A percentile compares a stretch with the other conserved stretches of the same genome.
Conservation (phyloP, 495 filamentous ascomycete genomes). For the Aspergillus cristatus region DNA sequence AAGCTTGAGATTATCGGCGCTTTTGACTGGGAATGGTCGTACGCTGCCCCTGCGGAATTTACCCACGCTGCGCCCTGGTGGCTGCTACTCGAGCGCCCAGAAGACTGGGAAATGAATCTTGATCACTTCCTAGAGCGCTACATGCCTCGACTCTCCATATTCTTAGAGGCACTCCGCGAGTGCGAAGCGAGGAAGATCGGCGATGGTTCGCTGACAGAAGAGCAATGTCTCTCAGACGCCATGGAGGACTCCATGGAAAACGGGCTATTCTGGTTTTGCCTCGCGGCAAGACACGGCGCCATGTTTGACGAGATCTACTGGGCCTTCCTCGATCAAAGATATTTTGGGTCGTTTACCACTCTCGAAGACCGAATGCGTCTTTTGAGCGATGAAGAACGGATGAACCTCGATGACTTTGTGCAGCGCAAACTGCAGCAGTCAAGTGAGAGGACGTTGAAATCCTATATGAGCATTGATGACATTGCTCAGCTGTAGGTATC, state of each 20-base stretch:
- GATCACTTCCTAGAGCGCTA: slow-evolving; percentile 11
- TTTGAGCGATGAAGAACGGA: slow-evolving; percentile 12
- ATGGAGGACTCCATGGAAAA: slow-evolving; percentile 18
- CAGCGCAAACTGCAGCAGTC: slow-evolving; percentile 12
- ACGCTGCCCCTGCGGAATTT: slow-evolving; percentile 32
- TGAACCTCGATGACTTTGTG: slow-evolving; percentile 9
- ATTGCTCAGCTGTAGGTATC: slow-evolving; percentile 4
- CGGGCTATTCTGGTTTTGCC: slow-evolving; percentile 21
- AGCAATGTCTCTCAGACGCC: slow-evolving; percentile 13
- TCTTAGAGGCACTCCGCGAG: slow-evolving; percentile 16
- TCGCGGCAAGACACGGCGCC: slow-evolving; percentile 16
- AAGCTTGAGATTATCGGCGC: slow-evolving; percentile 9
- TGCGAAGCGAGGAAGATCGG: slow-evolving; percentile 15
- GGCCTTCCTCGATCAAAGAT: slow-evolving; percentile 15
- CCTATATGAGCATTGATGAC: slow-evolving; percentile 7
- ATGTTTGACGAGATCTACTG: slow-evolving; percentile 27
- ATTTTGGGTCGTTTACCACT: slow-evolving; percentile 14
- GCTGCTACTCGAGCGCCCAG: slow-evolving; percentile 27
- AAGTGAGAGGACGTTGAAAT: slow-evolving; percentile 6
- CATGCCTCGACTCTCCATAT: slow-evolving; percentile 8
- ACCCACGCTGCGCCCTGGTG: slow-evolving; percentile 32
- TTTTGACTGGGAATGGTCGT: slow-evolving; percentile 37
- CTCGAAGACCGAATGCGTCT: slow-evolving; percentile 12
- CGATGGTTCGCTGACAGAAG: slow-evolving; percentile 10
- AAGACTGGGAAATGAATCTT: slow-evolving; percentile 25